Evolutionary conservation across 2,329 filamentous ascomycete species (phyloP), one percentile per base, ranked within the genome.

Genomic region (Claviceps cyperi): DNA sequence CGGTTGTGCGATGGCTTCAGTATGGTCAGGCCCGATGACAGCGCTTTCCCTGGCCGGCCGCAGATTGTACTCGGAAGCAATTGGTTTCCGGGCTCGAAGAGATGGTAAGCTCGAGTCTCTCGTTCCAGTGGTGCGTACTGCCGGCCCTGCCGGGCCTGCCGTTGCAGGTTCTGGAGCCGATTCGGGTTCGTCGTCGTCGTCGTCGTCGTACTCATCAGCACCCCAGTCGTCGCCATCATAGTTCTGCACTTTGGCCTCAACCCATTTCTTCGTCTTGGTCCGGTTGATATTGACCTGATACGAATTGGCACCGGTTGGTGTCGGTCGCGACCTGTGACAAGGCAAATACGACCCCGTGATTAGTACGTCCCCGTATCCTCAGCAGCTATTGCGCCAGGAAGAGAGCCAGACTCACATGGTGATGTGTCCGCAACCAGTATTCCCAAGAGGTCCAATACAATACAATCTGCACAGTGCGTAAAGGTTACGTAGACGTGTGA

Each of bases 191-290:
- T 78, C 75, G 49, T 81, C 77, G n/a, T 82, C 78, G 61, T 95
- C 91, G 59, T 94, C 89, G 55, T 80, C 76, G 51, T 79, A 76
- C 8, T 82, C 78, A 37, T 83, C 80, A 50, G 74, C 84, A 37
- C 88, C 91, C 90, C 91, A 96, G 61, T 95, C 91, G 59, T 94
- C 89, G 55, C 90, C 91, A 60, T 91, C 90, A 62, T 97, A 97
- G 62, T 80, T 86, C 58, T 85, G 82, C 52, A 80, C 75, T 66
- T 90, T 91, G 37, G 91, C 91, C 60, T 94, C 84, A 38, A 91
- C 84, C 91, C 91, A 97, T 77, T 94, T 94, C 68, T 83, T 86
- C 50, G 90, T 96, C 70, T 94, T 94, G 50, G 81, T 78, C 54
- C 91, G 82, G 67, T 86, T 91, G 46, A 96, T 82, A 64, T 95